phyloP scores from a whole-genome alignment of 2,329 filamentous ascomycete species.

The Diaporthe sp. region DNA sequence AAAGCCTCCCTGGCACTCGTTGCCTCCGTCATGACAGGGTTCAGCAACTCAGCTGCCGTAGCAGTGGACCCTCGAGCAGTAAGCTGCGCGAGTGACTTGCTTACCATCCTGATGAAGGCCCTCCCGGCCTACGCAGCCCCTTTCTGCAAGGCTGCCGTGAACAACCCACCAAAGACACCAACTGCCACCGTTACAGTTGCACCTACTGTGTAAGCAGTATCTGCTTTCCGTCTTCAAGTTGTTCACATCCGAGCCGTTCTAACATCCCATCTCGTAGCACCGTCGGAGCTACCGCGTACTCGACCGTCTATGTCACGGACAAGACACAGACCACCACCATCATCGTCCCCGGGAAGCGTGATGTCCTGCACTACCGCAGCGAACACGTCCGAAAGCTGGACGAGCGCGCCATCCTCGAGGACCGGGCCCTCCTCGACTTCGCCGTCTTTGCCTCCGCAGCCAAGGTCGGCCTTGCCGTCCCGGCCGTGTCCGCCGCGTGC shows the following conservation, averaged over 20 bases:
- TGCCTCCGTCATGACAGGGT: background rate
- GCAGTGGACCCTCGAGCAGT: background rate
- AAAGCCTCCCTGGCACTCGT: background rate
- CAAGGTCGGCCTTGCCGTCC: background rate
- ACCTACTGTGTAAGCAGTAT: conserved; percentile 18
- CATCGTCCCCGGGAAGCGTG: conserved; percentile 22
- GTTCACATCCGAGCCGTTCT: background rate
- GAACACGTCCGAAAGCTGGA: background rate
- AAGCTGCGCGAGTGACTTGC: conserved; percentile 9
- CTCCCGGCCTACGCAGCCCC: conserved; percentile 17
- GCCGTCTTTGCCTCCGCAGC: conserved; percentile 3
- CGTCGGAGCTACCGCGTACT: background rate
- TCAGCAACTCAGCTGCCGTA: conserved; percentile 5
- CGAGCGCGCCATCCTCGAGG: conserved; percentile 5
- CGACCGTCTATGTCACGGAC: conserved; percentile 18
- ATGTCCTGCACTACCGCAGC: background rate
- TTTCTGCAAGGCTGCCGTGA: conserved; percentile 19
- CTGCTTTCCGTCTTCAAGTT: no score
- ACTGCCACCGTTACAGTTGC: conserved; percentile 13
- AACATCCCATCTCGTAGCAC: background rate
- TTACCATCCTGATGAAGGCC: conserved; percentile 9
- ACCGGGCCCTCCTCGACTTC: conserved; percentile 18
- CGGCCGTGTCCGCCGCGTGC: conserved; percentile 4
- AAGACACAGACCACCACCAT: conserved; percentile 23
- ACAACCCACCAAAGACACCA: background rate